Base-by-base conservation (phyloP, 73 alveolate species). In the Paramecium biaurelia region DNA sequence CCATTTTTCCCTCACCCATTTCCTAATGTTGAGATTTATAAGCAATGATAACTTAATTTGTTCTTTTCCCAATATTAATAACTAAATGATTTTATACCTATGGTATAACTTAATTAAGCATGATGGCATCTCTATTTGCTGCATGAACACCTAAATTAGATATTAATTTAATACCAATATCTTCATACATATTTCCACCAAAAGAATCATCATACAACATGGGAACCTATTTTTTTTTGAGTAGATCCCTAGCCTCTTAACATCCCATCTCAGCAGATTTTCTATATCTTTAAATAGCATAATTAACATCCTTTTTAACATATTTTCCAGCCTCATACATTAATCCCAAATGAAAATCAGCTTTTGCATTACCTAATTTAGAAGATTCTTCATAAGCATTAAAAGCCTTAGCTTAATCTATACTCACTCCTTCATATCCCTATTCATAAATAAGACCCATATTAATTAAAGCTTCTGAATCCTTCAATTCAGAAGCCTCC, bases 261-360 rank as follows among this genome's bases (percentile, higher is more conserved):
- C 90, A 79, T 43, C 76, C 74, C 76, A 79, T 43, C 12, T 23
- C 1, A 43, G 90, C 90, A 38, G 90, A 30, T 43, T 24, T 79
- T n/a, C 43, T 14, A 79, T 79, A 79, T 79, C 74, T 43, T 45
- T 79, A 5, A 5, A 79, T 79, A 10, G 90, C 76, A 18, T 20
- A 23, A 42, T 79, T 41, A 4, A 79, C 56, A 23, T 79, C 90
- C 32, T 79, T 79, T 79, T 47, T 79, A 7, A 79, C 90, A 79
- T 79, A 79, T 42, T 41, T 79, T 10, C 90, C 90, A 42, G 70
- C 15, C 24, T 79, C 90, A 79, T 79, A 79, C 90, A 79, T 79
- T 26, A 79, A 42, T 2, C 76, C 90, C 20, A 79, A 43, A 79
- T 79, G 90, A 11, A 79, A 79, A 42, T 79, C 70, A 8, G 76